Conservation (phyloP, 345 rosid species). For the Eutrema heterophyllum region DNA sequence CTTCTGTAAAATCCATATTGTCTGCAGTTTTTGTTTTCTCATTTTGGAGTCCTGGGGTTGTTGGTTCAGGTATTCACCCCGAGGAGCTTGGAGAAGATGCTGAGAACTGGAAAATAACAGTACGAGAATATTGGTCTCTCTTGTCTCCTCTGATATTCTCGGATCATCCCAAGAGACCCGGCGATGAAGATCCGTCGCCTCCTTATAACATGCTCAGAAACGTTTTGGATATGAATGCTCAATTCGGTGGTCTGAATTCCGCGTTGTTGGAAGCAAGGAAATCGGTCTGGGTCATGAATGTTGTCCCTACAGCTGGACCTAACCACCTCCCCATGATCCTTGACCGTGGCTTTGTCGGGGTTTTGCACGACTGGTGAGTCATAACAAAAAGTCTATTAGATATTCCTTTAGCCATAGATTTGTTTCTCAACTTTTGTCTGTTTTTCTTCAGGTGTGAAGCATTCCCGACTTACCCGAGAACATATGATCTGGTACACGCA, state of each 20-base stretch:
- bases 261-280: slow-evolving; percentile 78
- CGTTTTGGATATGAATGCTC: slow-evolving; percentile 97
- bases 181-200: slow-evolving; percentile 96
- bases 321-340: slow-evolving; percentile 84
- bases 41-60: background rate
- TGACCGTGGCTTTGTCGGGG: slow-evolving; percentile 93
- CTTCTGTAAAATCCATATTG: background rate
- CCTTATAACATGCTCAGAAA: slow-evolving; percentile 97
- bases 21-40: background rate
- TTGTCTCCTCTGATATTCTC: slow-evolving; percentile 96
- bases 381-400: background rate
- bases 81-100: slow-evolving; percentile 67
- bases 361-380: slow-evolving; percentile 84
- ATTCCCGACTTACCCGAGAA: slow-evolving; percentile 92
- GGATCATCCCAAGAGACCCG: slow-evolving; percentile 99
- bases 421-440: background rate
- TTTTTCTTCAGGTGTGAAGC: slow-evolving; percentile 74
- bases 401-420: background rate
- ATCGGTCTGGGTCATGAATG: slow-evolving; percentile 98
- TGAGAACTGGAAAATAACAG: slow-evolving; percentile 53
- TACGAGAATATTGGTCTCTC: slow-evolving; percentile 88
- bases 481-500: slow-evolving; percentile 91
- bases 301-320: slow-evolving; percentile 76
- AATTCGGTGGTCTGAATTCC: slow-evolving; percentile 80
- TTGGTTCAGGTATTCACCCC: slow-evolving; percentile 55